Base-by-base conservation (phyloP, 331 rosid genomes). In the Ulmus americana region DNA sequence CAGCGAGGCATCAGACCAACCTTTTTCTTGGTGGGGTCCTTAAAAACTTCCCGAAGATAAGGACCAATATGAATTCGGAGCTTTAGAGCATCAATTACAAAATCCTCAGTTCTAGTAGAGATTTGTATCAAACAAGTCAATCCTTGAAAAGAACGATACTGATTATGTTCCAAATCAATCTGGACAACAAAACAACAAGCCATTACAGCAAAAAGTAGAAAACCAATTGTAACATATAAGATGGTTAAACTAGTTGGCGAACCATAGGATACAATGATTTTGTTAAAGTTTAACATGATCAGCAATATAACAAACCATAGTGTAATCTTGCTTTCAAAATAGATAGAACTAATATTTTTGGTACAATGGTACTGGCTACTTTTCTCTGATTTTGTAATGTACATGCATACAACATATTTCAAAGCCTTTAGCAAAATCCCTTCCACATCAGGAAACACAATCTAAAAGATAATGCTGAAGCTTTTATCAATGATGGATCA, bases 101-200 rank as follows among this genome's bases (percentile, higher is more conserved):
- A 94, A 89, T 94, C 99, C 75, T 89, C 99, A 6, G 91, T 80
- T 79, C 99, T 84, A 51, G 97, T 94, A 47, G 99, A 94, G 55
- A 94, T 90, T 83, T 94, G 99, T 88, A 94, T 94, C 88, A 94
- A 82, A 83, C 99, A 90, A 40, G 99, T 94, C 82, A 94, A 70
- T 65, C 99, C 99, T 85, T 94, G 99, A 74, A 94, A 94, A 28
- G 99, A 85, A 59, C 99, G 91, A 79, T 89, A 94, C 41, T 94
- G 98, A 79, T 94, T 94, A 76, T 94, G 98, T 70, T 92, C 98
- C 88, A 94, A 83, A 87, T 90, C 99, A 75, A 94, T 97, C 99
- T 94, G 76, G 10, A 65, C 39, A 58, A 70, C 0, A 12, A 55
- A 51, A 18, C 64, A 54, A 62, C 65, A 52, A 61, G 15, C 20